These are phyloP conservation scores for Histomonas meleagridis DNA, from an alignment of 208 protist genomes.

Conservation along the genomic window DNA sequence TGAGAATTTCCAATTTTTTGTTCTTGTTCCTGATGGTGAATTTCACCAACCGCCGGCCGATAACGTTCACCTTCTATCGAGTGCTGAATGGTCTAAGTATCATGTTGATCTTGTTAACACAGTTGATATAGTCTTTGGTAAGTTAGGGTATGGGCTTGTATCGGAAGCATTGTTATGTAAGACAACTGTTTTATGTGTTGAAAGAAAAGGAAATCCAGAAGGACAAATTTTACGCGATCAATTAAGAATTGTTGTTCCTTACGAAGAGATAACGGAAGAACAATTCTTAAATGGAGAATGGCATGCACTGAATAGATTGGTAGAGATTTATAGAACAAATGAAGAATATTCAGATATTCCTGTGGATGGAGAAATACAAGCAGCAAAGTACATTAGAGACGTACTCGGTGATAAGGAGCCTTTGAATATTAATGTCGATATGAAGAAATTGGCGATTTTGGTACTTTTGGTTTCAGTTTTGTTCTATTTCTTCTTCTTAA, in stretches of 20 bases:
- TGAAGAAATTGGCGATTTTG: too few species aligned
- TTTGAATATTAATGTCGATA: not conserved
- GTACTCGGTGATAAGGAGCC: not conserved
- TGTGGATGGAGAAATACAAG: conserved; percentile 11
- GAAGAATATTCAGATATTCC: not conserved
- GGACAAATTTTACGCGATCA: not conserved
- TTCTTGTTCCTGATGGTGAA: not conserved
- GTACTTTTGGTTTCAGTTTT: too few species aligned
- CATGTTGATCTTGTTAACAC: not conserved
- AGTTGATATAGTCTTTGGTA: not conserved
- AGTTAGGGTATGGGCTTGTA: not conserved
- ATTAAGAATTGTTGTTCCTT: not conserved
- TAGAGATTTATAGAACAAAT: not conserved
- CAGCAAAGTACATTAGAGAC: not conserved
- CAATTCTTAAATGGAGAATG: conserved; percentile 20
- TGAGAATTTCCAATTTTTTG: conserved; percentile 6
- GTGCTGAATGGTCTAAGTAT: not conserved
- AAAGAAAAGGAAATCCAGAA: not conserved
- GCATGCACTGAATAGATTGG: not conserved
- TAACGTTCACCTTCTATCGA: conserved; percentile 14
- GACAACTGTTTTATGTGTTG: not conserved
- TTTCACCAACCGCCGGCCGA: not conserved
- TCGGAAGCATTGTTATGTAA: not conserved
- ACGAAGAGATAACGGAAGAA: not conserved
- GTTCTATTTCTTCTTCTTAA: too few species aligned